Evolutionary conservation across 73 alveolate species (phyloP).

Genomic region (Stentor coeruleus): DNA sequence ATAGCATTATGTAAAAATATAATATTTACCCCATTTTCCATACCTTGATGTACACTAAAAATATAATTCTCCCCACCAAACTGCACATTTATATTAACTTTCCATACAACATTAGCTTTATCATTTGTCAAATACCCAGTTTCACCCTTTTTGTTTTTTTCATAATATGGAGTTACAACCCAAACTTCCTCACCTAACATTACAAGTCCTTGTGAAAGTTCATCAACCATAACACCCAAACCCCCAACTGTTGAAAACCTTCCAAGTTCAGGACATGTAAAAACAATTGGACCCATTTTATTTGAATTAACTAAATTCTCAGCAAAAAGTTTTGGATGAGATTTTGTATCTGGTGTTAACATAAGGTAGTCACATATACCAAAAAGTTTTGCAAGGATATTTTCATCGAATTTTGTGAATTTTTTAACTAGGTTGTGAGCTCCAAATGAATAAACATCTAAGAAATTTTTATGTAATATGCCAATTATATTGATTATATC

Average conservation of each 20-base stretch:
- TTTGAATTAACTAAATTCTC: slow-evolving; percentile 60
- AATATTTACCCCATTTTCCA: slow-evolving; percentile 80
- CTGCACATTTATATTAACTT: slow-evolving; percentile 63
- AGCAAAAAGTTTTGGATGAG: background rate
- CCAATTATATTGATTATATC: slow-evolving; percentile 38
- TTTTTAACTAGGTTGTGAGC: background rate
- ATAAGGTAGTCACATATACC: background rate
- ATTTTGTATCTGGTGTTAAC: background rate
- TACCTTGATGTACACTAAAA: slow-evolving; percentile 92
- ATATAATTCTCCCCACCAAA: slow-evolving; percentile 60
- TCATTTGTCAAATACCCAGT: slow-evolving; percentile 81
- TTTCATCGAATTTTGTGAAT: background rate
- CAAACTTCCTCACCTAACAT: slow-evolving; percentile 86
- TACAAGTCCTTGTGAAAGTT: slow-evolving; percentile 86
- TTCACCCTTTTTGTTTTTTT: slow-evolving; percentile 76
- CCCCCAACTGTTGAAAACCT: slow-evolving; percentile 99
- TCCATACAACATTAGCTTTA: slow-evolving; percentile 78
- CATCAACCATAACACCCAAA: slow-evolving; percentile 98
- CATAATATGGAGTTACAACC: slow-evolving; percentile 95
- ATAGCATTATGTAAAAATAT: slow-evolving; percentile 85
- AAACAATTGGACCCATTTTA: slow-evolving; percentile 92
- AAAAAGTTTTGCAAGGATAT: background rate
- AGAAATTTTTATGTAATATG: slow-evolving; percentile 26
- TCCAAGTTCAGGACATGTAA: slow-evolving; percentile 95
- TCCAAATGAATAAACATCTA: background rate